phyloP scores from a whole-genome alignment of 2,329 filamentous ascomycete species.

The Botrytis tulipae region DNA sequence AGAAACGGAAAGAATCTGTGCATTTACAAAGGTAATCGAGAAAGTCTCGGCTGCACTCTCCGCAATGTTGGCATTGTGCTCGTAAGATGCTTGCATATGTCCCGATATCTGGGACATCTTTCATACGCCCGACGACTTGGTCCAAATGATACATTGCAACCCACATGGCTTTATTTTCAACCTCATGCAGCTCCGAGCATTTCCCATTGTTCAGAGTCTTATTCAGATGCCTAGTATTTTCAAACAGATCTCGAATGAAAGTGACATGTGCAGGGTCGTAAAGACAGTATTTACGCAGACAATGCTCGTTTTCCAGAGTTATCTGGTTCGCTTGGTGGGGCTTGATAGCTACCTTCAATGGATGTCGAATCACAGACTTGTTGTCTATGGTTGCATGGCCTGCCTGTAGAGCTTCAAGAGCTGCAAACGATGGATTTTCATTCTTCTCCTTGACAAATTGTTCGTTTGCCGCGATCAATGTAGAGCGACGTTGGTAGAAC shows the following conservation, averaged over 20 bases:
- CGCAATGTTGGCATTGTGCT: slow-evolving; percentile 50
- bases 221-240: slow-evolving; percentile 52
- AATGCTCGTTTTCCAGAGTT: slow-evolving; percentile 66
- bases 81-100: slow-evolving; percentile 53
- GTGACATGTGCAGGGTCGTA: slow-evolving; percentile 69
- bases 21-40: slow-evolving; percentile 60
- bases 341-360: slow-evolving; percentile 48
- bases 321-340: slow-evolving; percentile 57
- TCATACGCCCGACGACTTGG: slow-evolving; percentile 70
- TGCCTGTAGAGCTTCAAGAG: neutral
- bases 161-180: slow-evolving; percentile 52
- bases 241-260: slow-evolving; percentile 64
- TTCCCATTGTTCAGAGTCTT: slow-evolving; percentile 45
- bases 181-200: slow-evolving; percentile 50
- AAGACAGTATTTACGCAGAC: slow-evolving; percentile 75
- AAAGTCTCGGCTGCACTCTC: slow-evolving; percentile 56
- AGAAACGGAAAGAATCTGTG: slow-evolving; percentile 57
- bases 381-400: slow-evolving; percentile 26
- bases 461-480: slow-evolving; percentile 55
- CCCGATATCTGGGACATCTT: slow-evolving; percentile 63
- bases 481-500: slow-evolving; percentile 83
- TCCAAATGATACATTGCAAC: slow-evolving; percentile 66
- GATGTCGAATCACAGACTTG: slow-evolving; percentile 39
- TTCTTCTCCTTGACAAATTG: slow-evolving; percentile 38
- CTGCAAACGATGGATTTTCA: neutral